Evolutionary conservation across 2,329 filamentous ascomycete genomes (phyloP).

Genomic region (Pezizomycotina sp.): DNA sequence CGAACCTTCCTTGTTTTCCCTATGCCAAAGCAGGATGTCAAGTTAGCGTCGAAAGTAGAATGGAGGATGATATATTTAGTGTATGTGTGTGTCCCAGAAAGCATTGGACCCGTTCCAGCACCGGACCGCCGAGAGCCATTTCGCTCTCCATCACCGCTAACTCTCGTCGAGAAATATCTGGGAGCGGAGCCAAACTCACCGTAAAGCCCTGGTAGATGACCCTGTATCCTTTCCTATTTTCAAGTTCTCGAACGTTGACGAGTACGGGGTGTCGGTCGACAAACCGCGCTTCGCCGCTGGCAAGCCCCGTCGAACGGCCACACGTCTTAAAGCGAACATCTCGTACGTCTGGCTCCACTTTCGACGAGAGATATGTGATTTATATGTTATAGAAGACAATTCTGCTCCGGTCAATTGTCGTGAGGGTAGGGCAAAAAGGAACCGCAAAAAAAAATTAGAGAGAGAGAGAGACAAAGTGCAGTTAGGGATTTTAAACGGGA

Average conservation of each 20-base stretch:
- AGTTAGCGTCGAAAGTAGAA: background rate
- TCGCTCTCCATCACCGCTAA: too few relatives aligned
- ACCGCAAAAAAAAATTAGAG: background rate
- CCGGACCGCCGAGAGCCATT: too few relatives aligned
- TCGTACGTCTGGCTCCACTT: background rate
- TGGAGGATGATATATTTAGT: background rate
- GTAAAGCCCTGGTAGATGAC: constrained; percentile 57
- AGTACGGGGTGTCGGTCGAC: constrained; percentile 23
- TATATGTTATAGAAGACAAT: too few relatives aligned
- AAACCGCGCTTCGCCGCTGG: constrained; percentile 8
- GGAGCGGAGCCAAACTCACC: too few relatives aligned
- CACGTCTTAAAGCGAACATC: constrained; percentile 15
- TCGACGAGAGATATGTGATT: too few relatives aligned
- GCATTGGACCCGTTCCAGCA: too few relatives aligned
- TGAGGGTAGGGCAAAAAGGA: too few relatives aligned
- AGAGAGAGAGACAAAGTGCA: constrained; percentile 1
- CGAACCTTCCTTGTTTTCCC: constrained; percentile 20
- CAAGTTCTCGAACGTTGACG: constrained; percentile 47
- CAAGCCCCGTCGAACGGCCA: constrained; percentile 11
- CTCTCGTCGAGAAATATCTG: too few relatives aligned
- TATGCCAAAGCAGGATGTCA: background rate
- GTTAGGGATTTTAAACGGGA: too few relatives aligned
- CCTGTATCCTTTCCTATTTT: constrained; percentile 49
- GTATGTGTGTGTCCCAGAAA: too few relatives aligned
- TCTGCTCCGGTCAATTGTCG: too few relatives aligned